phyloP scores from a whole-genome alignment of 2,329 filamentous ascomycete species.

The Aspergillus alliaceus region DNA sequence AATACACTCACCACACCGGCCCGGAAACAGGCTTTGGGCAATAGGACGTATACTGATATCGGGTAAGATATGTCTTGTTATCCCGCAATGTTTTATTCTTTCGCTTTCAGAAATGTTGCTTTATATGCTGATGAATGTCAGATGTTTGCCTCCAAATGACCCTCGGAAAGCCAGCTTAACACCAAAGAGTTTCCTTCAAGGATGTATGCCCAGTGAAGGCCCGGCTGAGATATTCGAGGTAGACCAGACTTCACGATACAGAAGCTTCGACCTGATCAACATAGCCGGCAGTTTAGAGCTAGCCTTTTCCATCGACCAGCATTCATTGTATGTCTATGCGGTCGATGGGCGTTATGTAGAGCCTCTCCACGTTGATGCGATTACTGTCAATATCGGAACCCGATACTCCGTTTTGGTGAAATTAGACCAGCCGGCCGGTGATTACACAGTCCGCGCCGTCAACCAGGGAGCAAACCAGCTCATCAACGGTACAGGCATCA shows the following conservation, averaged over 20 bases:
- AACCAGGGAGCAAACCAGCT: slow-evolving; percentile 54
- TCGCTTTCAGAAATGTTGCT: background rate
- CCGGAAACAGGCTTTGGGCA: slow-evolving; percentile 17
- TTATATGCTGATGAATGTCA: slow-evolving; percentile 7
- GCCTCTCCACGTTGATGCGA: slow-evolving; percentile 39
- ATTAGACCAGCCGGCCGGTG: slow-evolving; percentile 45
- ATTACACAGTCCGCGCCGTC: slow-evolving; percentile 58
- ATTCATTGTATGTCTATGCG: slow-evolving; percentile 47
- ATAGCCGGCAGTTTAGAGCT: slow-evolving; percentile 32
- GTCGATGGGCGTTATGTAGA: slow-evolving; percentile 47
- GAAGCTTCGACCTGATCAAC: slow-evolving; percentile 41
- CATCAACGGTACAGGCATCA: slow-evolving; percentile 53
- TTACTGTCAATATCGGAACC: slow-evolving; percentile 37
- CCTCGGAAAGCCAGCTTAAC: slow-evolving; percentile 19
- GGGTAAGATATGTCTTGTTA: slow-evolving; percentile 21
- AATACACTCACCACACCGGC: slow-evolving; percentile 34
- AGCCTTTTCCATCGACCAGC: slow-evolving; percentile 46
- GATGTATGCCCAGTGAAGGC: slow-evolving; percentile 26
- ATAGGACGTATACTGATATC: slow-evolving; percentile 26
- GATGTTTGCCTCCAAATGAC: slow-evolving; percentile 26
- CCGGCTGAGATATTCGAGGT: slow-evolving; percentile 32
- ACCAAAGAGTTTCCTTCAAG: slow-evolving; percentile 21
- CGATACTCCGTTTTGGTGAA: slow-evolving; percentile 45
- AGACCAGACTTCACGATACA: slow-evolving; percentile 32
- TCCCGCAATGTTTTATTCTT: background rate